Evolutionary conservation across 2,329 filamentous ascomycete genomes (phyloP).

Genomic region (Rachicladosporium sp.): DNA sequence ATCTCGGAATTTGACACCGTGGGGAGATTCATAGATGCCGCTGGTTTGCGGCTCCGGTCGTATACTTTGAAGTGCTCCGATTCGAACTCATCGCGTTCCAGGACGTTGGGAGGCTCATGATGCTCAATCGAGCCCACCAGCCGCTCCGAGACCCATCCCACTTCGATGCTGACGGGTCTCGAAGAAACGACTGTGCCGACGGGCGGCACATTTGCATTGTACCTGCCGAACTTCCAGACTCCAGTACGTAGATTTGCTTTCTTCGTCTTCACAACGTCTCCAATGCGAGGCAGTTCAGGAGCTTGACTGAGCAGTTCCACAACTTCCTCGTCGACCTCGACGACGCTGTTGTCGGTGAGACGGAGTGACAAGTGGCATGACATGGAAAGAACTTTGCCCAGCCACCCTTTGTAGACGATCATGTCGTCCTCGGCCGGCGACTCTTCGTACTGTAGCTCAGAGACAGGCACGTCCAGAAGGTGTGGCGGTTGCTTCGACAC

Average conservation of each 20-base stretch:
- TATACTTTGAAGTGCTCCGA: slow-evolving; percentile 31
- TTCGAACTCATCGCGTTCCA: slow-evolving; percentile 28
- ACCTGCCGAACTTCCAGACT: slow-evolving; percentile 41
- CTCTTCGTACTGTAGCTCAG: slow-evolving; percentile 18
- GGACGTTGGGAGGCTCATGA: slow-evolving; percentile 15
- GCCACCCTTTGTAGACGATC: slow-evolving; percentile 43
- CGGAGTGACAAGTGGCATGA: slow-evolving; percentile 39
- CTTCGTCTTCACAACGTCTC: slow-evolving; percentile 40
- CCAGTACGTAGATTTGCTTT: slow-evolving; percentile 40
- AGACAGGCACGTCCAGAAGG: slow-evolving; percentile 19
- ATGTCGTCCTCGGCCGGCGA: slow-evolving; percentile 38
- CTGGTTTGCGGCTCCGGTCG: slow-evolving; percentile 19
- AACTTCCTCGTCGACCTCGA: slow-evolving; percentile 36
- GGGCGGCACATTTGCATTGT: slow-evolving; percentile 36
- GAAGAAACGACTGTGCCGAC: slow-evolving; percentile 42
- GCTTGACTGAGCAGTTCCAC: slow-evolving; percentile 19
- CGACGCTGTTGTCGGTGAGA: slow-evolving; percentile 41
- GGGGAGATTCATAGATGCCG: slow-evolving; percentile 1
- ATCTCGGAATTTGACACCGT: slow-evolving; percentile 23
- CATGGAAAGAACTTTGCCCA: slow-evolving; percentile 41
- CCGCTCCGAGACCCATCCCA: slow-evolving; percentile 40
- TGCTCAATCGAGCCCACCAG: slow-evolving; percentile 13
- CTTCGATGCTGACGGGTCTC: slow-evolving; percentile 31
- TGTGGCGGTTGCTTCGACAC: slow-evolving; percentile 5
- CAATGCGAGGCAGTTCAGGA: slow-evolving; percentile 12